Evolutionary conservation across 257 asterid genomes (phyloP), one percentile per base, ranked within the genome.

Genomic region (Hygrophila difformis): DNA sequence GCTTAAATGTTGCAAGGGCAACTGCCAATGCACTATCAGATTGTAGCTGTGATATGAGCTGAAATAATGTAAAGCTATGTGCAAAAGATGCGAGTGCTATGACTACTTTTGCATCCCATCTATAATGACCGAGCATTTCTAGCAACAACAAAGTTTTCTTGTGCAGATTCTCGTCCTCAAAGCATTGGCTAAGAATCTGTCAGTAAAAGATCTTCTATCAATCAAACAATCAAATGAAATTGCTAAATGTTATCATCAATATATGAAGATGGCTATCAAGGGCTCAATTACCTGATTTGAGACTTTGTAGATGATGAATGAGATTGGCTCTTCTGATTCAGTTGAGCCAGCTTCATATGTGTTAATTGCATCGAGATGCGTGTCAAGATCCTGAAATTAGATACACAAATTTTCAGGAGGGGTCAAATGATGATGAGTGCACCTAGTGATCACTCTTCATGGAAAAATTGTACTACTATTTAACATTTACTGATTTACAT

Each of bases 81-180:
- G 66, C 55, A 9, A 81, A 62, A 12, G 83, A 74, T 37, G 94
- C 82, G 3, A 82, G 72, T 44, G 71, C 73, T 38, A 85, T 29
- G 50, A 55, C 72, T 38, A 61, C 65, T 67, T 85, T 85, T 16
- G 77, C 80, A 22, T 78, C 88, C 96, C 94, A 85, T 37, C 49
- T 66, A 19, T 60, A 82, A 17, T 48, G 73, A 18, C 68, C 64
- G 11, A 85, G 68, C 42, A 39, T 68, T 56, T 82, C 91, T 24
- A 85, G 76, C 41, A 85, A 29, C 31, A 5, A 47, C 61, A 85
- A 14, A 12, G 85, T 75, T 44, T 68, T 74, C 2, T 34, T 37
- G 52, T 82, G 92, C 50, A 76, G 45, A 65, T 65, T 56, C 37
- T 61, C 66, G 12, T 49, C 73, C 35, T 53, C 66, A 9, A 29